Percentiles rank a stretch among this genome's conserved stretches.
phyloP scores from a whole-genome alignment of 1,139 yeast species.

The Insectozyma bohioensis region DNA sequence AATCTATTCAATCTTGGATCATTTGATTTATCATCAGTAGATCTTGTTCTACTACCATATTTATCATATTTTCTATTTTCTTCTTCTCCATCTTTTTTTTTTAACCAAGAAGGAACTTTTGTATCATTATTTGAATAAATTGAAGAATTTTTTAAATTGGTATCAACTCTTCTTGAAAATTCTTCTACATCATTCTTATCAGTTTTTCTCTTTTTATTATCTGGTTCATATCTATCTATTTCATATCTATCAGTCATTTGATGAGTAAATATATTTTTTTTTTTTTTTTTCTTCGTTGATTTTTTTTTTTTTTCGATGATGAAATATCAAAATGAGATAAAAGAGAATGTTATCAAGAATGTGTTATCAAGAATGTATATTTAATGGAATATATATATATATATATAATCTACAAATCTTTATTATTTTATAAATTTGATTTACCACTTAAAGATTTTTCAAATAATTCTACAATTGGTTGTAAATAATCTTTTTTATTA shows the following conservation, averaged over 20 bases:
- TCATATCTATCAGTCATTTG: no score
- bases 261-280: no score
- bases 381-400: no score
- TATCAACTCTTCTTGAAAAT: slow-evolving; percentile 27
- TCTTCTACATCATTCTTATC: slow-evolving; percentile 14
- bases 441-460: slow-evolving; percentile 12
- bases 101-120: slow-evolving; percentile 44
- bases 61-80: slow-evolving; percentile 37
- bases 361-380: no score
- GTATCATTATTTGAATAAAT: slow-evolving; percentile 24
- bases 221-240: no score
- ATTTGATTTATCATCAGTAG: slow-evolving; percentile 1
- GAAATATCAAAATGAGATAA: no score
- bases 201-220: no score
- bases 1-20: slow-evolving; percentile 7
- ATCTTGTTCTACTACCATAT: slow-evolving; percentile 27
- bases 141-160: slow-evolving; percentile 19
- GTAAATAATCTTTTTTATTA: slow-evolving; percentile 25
- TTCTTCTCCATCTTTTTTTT: slow-evolving; percentile 14
- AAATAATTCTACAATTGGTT: slow-evolving; percentile 27
- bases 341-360: no score
- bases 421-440: slow-evolving; percentile 3
- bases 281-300: no score
- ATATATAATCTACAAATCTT: no score
- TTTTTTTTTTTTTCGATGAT: no score